Evolutionary conservation across 176 grass and related monocot species (phyloP).

Genomic region (Paspalum notatum): DNA sequence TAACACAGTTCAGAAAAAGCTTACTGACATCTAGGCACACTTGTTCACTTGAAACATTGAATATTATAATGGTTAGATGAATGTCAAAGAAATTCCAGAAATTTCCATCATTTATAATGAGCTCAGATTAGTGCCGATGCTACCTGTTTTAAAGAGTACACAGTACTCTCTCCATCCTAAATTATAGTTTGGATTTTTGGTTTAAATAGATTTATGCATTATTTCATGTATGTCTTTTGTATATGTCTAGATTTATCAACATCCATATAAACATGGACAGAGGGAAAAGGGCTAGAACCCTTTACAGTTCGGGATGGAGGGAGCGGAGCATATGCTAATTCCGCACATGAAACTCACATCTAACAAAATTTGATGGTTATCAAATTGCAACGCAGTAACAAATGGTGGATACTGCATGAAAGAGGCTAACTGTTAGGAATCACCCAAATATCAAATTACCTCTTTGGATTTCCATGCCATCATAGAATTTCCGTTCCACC

Average conservation of each 20-base stretch:
- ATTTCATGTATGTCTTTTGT: too few relatives aligned
- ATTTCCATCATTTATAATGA: background rate
- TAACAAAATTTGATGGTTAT: constrained; percentile 5
- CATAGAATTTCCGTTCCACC: constrained; percentile 89
- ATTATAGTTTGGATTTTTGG: too few relatives aligned
- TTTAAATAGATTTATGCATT: too few relatives aligned
- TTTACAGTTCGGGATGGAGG: too few relatives aligned
- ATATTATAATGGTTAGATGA: background rate
- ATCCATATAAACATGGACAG: too few relatives aligned
- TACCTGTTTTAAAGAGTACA: constrained; percentile 5
- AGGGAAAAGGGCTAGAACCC: too few relatives aligned
- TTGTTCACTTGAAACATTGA: constrained; percentile 10
- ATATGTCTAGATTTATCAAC: too few relatives aligned
- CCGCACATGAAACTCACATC: background rate
- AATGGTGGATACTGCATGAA: constrained; percentile 12
- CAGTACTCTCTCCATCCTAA: background rate
- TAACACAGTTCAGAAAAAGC: constrained; percentile 16
- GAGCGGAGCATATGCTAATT: background rate
- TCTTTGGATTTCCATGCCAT: constrained; percentile 99
- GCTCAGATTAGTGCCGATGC: background rate
- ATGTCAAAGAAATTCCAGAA: background rate
- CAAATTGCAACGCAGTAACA: constrained; percentile 9
- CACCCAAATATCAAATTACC: constrained; percentile 39
- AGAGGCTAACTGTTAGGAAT: constrained; percentile 5
- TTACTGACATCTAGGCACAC: constrained; percentile 8